Conservation (phyloP, 345 rosid genomes). For the Acer saccharum region DNA sequence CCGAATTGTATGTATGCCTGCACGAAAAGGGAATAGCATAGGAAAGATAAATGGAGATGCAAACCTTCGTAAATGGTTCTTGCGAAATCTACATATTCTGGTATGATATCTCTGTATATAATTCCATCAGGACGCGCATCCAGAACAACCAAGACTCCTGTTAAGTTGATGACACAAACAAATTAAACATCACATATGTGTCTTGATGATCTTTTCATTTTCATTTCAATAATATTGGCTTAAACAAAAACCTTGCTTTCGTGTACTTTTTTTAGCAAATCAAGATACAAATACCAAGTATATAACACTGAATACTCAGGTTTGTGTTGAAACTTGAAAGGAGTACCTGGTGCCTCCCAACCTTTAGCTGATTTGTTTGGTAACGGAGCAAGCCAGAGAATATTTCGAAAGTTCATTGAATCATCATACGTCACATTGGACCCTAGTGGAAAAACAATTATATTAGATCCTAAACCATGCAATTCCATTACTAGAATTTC, state of each 20-base stretch:
- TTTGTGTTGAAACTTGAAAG: conserved; percentile 11
- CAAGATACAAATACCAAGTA: neutral
- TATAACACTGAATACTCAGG: conserved; percentile 2
- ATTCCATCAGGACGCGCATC: conserved; percentile 89
- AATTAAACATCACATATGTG: conserved; percentile 3
- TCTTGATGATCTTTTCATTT: neutral
- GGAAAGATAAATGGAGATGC: conserved; percentile 12
- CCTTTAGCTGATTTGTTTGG: conserved; percentile 52
- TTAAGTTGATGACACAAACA: conserved; percentile 9
- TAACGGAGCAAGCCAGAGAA: conserved; percentile 93
- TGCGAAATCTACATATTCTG: conserved; percentile 61
- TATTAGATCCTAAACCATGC: neutral
- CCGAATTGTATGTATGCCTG: neutral
- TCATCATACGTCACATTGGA: conserved; percentile 65
- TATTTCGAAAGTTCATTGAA: conserved; percentile 85
- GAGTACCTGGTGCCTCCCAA: conserved; percentile 83
- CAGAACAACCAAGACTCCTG: conserved; percentile 81
- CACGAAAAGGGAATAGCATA: neutral
- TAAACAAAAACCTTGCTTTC: neutral
- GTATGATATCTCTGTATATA: conserved; percentile 76
- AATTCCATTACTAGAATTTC: neutral
- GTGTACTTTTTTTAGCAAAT: neutral
- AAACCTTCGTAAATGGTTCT: conserved; percentile 95
- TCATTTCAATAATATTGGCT: neutral
- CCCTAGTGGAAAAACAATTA: conserved; percentile 37